Evolutionary conservation across 2,329 filamentous ascomycete genomes (phyloP), one percentile per base, ranked within the genome.

Genomic region (Hypoxylon sp.): DNA sequence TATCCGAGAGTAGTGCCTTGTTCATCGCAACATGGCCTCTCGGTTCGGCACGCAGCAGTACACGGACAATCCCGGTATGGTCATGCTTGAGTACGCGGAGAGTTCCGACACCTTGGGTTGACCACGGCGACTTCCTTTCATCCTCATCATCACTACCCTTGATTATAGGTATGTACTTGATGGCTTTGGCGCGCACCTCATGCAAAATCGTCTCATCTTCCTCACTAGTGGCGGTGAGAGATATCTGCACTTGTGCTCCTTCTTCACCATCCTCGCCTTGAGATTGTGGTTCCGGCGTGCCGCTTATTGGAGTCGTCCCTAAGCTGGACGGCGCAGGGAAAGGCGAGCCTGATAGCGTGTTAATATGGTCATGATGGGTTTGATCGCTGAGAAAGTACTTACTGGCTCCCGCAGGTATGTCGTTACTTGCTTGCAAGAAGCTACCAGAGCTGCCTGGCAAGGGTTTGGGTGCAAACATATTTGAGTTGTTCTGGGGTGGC

Each of bases 11-110:
- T 53, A 94, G 79, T 19, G 84, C 80, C 73, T 90, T 88, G 81
- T 97, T 97, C 74, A 97, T 82, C 3, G 91, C 86, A 51, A 95
- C 84, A 42, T 91, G 87, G 14, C 93, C 93, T 69, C 90, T 87
- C 0, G 92, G 92, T 71, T 94, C 91, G n/a, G 88, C 88, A 54
- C 93, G 89, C 69, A 94, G 81, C 19, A 97, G 81, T 50, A 96
- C 82, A 44, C 93, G 88, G 3, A 90, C 86, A 29, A 86, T 84
- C 19, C 87, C 88, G 0, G 89, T 92, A 14, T 85, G 84, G 78
- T 92, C 92, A 81, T 95, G 87, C 79, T 91, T 91, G 68, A 97
- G 83, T 13, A 97, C 78, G 42, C 92, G 90, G 58, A 94, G 81
- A 10, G 88, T 86, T 0, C 94, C 94, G 6, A 93, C 83, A 48